A percentile compares a stretch with the other conserved stretches of the same genome.
Evolutionary conservation across 805 yeast species (phyloP).

Genomic region (Candida nemodendra): DNA sequence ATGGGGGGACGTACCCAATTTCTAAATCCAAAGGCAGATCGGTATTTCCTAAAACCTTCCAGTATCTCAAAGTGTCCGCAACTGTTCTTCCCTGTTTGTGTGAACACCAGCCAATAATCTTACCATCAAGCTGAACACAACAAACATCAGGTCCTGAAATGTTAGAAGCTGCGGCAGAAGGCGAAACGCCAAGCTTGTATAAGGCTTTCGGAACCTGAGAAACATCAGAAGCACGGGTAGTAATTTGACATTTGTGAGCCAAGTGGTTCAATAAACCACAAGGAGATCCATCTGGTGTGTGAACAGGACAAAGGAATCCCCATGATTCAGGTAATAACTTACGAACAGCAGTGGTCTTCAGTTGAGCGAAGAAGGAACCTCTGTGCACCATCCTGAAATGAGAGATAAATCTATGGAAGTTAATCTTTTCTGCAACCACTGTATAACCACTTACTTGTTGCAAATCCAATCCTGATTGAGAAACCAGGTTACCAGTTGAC

Average conservation of each 20-base stretch:
- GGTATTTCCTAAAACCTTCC: constrained; percentile 83
- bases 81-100: constrained; percentile 83
- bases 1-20: constrained; percentile 95
- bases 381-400: constrained; percentile 99
- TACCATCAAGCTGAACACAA: constrained; percentile 93
- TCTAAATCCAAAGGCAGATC: constrained; percentile 86
- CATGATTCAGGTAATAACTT: constrained; percentile 95
- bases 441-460: constrained; percentile 98
- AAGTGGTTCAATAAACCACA: constrained; percentile 97
- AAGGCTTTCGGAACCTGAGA: constrained; percentile 66
- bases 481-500: constrained; percentile 94
- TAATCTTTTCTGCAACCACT: constrained; percentile 97
- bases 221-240: constrained; percentile 75
- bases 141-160: constrained; percentile 81
- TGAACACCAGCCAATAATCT: constrained; percentile 89
- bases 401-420: constrained; percentile 94
- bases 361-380: constrained; percentile 98
- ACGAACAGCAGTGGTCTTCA: constrained; percentile 96
- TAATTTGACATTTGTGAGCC: constrained; percentile 89
- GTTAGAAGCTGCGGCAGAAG: constrained; percentile 66
- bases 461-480: constrained; percentile 95
- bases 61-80: constrained; percentile 85
- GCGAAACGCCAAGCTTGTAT: constrained; percentile 73
- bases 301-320: constrained; percentile 99
- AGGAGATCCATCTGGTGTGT: constrained; percentile 99